Base-by-base conservation (phyloP, 2,329 filamentous ascomycete species). In the Ascochyta clinopodiicola region DNA sequence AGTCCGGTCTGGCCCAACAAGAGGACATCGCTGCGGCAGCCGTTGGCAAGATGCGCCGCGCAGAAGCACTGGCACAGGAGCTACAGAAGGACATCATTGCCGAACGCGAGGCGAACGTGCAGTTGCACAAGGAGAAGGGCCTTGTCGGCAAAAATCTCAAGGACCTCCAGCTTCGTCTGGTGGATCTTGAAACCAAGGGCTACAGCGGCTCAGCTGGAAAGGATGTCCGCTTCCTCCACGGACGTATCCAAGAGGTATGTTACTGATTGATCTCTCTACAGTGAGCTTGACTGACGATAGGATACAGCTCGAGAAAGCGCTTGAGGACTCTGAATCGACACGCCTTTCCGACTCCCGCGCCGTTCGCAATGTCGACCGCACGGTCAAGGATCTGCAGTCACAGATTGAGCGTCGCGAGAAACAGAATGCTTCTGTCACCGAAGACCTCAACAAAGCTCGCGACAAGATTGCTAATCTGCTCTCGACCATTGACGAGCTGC, bases 111-210 rank as follows among this genome's bases (percentile, higher is more conserved):
- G 84, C 85, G 31, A 92, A 88, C 66, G 86, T 89, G 5, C 86
- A 90, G 64, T 81, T 98, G 51, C 91, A 95, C 75, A 93, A 93
- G 73, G 91, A 96, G 64, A 98, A 97, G 79, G 91, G 90, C 3
- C 84, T 84, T 0, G 80, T 99, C 37, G 95, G 98, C 79, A 97
- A 96, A 81, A 86, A 85, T 50, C 81, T 96, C 45, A 96, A 93
- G 75, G 94, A 99, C 75, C 83, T 94, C 24, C 94, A 98, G 76
- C 85, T 98, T 48, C 88, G 88, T 70, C 86, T 96, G 51, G 89
- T 99, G 47, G 95, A 98, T 73, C 83, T 98, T 8, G 94, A 99
- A 79, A 98, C 95, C 38, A 98, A 98, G 81, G 92, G 93, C 48
- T 98, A 96, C 78, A 72, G 66, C 39, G 95, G 93, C 19, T 96